These are phyloP conservation scores for Mortierella sp. DNA, from an alignment of 371 early-diverging fungal species.

Conservation along the genomic window DNA sequence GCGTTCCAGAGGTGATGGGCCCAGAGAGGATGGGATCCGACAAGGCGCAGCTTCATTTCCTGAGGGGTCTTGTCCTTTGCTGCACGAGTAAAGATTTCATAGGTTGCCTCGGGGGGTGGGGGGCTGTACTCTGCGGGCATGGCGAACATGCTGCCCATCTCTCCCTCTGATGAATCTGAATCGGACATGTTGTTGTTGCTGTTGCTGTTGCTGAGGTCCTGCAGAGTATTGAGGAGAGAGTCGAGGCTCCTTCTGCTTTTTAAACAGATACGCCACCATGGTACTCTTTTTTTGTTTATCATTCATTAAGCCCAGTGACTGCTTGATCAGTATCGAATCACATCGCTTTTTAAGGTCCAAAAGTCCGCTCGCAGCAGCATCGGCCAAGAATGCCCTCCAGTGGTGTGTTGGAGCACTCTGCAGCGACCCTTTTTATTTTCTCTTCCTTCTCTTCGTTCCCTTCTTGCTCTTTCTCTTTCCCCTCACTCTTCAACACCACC, in stretches of 20 bases:
- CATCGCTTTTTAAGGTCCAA: background rate
- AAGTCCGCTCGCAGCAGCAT: slow-evolving; percentile 1
- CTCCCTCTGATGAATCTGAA: slow-evolving; percentile 50
- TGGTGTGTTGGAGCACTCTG: background rate
- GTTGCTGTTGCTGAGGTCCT: background rate
- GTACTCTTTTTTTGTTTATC: slow-evolving; percentile 1
- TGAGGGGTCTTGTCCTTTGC: slow-evolving; percentile 36
- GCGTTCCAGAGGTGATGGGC: slow-evolving; percentile 95
- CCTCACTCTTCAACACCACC: background rate
- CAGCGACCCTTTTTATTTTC: background rate
- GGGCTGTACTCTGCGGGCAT: slow-evolving; percentile 60
- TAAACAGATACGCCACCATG: background rate
- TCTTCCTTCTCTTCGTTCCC: background rate
- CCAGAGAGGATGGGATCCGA: slow-evolving; percentile 90
- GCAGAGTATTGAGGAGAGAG: background rate
- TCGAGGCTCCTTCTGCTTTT: background rate
- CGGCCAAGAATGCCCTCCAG: background rate
- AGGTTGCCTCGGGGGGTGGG: slow-evolving; percentile 66
- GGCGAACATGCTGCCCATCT: slow-evolving; percentile 54
- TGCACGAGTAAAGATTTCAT: slow-evolving; percentile 64
- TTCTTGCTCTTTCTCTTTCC: background rate
- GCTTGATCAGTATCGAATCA: background rate
- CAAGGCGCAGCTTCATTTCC: slow-evolving; percentile 71
- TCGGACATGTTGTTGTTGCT: slow-evolving; percentile 27
- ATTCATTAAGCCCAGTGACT: background rate